phyloP scores from a whole-genome alignment of 306 rosid species.

The Glycine tomentella region DNA sequence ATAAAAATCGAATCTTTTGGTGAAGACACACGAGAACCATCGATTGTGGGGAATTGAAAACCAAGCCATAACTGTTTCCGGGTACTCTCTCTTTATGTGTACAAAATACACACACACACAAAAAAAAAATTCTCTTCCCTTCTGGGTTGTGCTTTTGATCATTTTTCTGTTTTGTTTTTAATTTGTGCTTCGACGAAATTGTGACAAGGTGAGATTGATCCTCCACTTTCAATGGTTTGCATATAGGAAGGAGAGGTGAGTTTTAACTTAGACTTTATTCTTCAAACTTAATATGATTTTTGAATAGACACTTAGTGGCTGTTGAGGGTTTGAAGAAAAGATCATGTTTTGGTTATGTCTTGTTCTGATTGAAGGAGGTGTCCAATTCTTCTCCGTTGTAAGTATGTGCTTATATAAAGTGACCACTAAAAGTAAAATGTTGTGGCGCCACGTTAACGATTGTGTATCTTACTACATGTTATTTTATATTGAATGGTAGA shows the following conservation, averaged over 20 bases:
- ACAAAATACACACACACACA: background rate
- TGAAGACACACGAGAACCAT: slow-evolving; percentile 61
- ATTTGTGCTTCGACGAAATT: background rate
- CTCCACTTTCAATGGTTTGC: slow-evolving; percentile 77
- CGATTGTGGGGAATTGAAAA: slow-evolving; percentile 65
- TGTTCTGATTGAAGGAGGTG: slow-evolving; percentile 3
- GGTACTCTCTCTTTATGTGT: slow-evolving; percentile 39
- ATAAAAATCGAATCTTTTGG: slow-evolving; percentile 35
- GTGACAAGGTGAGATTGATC: slow-evolving; percentile 42
- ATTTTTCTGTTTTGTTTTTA: background rate
- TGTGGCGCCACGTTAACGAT: slow-evolving; percentile 39
- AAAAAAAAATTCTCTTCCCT: background rate
- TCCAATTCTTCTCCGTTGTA: slow-evolving; percentile 18
- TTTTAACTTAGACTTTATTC: slow-evolving; percentile 57
- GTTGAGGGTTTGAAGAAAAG: slow-evolving; percentile 13
- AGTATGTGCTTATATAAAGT: slow-evolving; percentile 33
- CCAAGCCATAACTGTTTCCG: slow-evolving; percentile 49
- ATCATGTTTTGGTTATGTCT: slow-evolving; percentile 35
- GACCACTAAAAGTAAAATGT: slow-evolving; percentile 29
- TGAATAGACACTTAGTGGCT: slow-evolving; percentile 38
- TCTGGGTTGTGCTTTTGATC: background rate
- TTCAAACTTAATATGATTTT: slow-evolving; percentile 15
- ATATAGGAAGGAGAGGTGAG: slow-evolving; percentile 50
- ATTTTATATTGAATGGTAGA: slow-evolving; percentile 24
- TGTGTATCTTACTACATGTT: slow-evolving; percentile 20